Evolutionary conservation across 148 eudicot genomes (phyloP).

Genomic region (Nepenthes mirabilis): DNA sequence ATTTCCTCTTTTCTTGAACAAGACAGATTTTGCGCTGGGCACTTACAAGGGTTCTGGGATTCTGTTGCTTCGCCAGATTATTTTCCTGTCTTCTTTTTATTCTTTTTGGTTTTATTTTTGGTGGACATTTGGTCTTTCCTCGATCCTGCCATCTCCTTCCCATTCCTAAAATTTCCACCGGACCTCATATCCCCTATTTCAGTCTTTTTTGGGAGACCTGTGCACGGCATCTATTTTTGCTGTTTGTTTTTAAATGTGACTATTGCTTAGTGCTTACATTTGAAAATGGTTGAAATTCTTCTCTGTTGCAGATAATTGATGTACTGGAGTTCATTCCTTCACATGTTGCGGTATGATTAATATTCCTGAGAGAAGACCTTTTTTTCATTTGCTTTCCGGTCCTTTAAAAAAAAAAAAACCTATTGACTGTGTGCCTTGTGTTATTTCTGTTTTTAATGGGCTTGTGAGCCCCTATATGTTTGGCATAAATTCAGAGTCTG

Average conservation of each 20-base stretch:
- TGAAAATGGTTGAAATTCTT: conserved; percentile 6
- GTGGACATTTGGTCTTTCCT: neutral
- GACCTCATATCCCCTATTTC: neutral
- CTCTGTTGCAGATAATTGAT: conserved; percentile 75
- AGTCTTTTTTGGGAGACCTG: neutral
- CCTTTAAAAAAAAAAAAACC: no score
- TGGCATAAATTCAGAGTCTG: no score
- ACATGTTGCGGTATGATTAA: conserved; percentile 72
- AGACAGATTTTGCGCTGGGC: no score
- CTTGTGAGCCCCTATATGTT: no score
- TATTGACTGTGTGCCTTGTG: no score
- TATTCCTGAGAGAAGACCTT: neutral
- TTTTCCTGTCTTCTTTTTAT: neutral
- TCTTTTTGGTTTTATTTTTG: neutral
- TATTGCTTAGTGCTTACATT: neutral
- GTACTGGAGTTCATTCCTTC: conserved; percentile 83
- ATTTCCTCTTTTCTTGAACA: neutral
- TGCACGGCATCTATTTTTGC: no score
- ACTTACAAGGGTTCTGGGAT: no score
- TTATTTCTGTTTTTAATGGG: no score
- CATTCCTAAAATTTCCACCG: neutral
- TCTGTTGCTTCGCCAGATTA: neutral
- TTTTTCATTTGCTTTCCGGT: no score
- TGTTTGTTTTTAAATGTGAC: no score
- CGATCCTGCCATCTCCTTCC: neutral